phyloP scores from a whole-genome alignment of 2,329 filamentous ascomycete genomes.

The Colletotrichum trifolii region DNA sequence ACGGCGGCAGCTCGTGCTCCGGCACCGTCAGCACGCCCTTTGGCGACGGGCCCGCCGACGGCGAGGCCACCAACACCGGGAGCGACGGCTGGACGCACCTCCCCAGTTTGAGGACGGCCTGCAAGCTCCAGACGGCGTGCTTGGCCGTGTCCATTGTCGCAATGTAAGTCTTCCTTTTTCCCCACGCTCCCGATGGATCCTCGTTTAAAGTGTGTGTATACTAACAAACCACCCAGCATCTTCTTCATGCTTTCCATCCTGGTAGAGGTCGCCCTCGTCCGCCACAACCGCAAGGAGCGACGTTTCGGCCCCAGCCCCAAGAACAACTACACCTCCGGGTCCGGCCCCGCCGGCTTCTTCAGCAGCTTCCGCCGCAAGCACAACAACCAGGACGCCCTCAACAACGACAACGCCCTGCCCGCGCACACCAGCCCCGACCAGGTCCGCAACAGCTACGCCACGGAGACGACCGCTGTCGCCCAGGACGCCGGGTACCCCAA shows the following conservation, averaged over 20 bases:
- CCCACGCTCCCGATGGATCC: no score
- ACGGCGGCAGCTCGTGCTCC: slow-evolving; percentile 73
- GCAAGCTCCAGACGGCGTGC: slow-evolving; percentile 79
- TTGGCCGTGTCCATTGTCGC: slow-evolving; percentile 84
- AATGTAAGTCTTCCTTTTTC: slow-evolving; percentile 63
- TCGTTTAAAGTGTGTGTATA: slow-evolving; percentile 1
- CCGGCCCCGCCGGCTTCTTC: slow-evolving; percentile 50
- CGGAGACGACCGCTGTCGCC: slow-evolving; percentile 49
- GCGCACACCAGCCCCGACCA: slow-evolving; percentile 53
- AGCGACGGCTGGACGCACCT: slow-evolving; percentile 60
- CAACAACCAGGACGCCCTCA: slow-evolving; percentile 43
- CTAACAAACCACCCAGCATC: slow-evolving; percentile 56
- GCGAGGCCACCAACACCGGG: slow-evolving; percentile 59
- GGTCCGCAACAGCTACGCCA: slow-evolving; percentile 57
- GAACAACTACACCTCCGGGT: slow-evolving; percentile 70
- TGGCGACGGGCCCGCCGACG: slow-evolving; percentile 68
- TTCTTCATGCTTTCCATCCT: slow-evolving; percentile 81
- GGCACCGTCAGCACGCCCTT: slow-evolving; percentile 73
- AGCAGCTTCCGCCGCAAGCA: slow-evolving; percentile 45
- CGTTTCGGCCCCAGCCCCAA: slow-evolving; percentile 66
- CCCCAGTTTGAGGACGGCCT: slow-evolving; percentile 66
- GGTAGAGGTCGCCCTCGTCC: slow-evolving; percentile 74
- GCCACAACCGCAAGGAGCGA: slow-evolving; percentile 80
- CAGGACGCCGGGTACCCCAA: slow-evolving; percentile 39
- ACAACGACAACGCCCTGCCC: slow-evolving; percentile 49